Conservation (phyloP, 768 basidiomycete genomes). For the Suillus paluster region DNA sequence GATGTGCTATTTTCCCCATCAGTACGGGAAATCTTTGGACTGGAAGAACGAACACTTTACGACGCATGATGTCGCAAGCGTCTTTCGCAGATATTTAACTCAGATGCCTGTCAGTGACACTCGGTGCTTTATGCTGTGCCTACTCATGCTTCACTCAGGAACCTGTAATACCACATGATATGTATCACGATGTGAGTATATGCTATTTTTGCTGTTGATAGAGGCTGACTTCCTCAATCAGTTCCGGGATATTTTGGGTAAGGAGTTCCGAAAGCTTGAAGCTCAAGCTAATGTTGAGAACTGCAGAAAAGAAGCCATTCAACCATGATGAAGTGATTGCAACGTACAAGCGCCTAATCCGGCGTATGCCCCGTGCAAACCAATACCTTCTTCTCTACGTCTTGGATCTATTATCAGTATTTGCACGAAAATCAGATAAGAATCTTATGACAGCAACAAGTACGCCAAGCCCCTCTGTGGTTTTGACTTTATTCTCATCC, state of each 20-base stretch:
- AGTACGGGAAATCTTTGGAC: slow-evolving; percentile 95
- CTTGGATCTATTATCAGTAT: slow-evolving; percentile 93
- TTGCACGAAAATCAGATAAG: slow-evolving; percentile 86
- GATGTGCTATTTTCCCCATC: slow-evolving; percentile 13
- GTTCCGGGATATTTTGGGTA: slow-evolving; percentile 84
- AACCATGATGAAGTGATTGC: slow-evolving; percentile 75
- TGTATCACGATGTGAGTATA: slow-evolving; percentile 81
- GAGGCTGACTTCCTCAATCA: slow-evolving; percentile 33
- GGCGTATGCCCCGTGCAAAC: slow-evolving; percentile 83
- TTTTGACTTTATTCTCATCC: slow-evolving; percentile 5
- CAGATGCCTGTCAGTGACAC: slow-evolving; percentile 85
- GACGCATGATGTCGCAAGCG: slow-evolving; percentile 96
- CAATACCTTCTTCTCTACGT: slow-evolving; percentile 98
- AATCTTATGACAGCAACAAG: slow-evolving; percentile 97
- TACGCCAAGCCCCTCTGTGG: slow-evolving; percentile 44
- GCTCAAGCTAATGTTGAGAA: slow-evolving; percentile 3
- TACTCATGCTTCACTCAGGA: slow-evolving; percentile 55
- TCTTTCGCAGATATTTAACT: slow-evolving; percentile 93
- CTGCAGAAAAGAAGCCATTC: slow-evolving; percentile 64
- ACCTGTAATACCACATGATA: slow-evolving; percentile 89
- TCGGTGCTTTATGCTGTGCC: slow-evolving; percentile 11
- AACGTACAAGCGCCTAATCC: slow-evolving; percentile 85
- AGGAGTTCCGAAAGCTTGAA: slow-evolving; percentile 22
- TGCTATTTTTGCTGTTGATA: slow-evolving; percentile 9
- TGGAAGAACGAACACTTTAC: slow-evolving; percentile 88